Conservation (phyloP, 129 eudicot species). For the Flaveria trinervia region DNA sequence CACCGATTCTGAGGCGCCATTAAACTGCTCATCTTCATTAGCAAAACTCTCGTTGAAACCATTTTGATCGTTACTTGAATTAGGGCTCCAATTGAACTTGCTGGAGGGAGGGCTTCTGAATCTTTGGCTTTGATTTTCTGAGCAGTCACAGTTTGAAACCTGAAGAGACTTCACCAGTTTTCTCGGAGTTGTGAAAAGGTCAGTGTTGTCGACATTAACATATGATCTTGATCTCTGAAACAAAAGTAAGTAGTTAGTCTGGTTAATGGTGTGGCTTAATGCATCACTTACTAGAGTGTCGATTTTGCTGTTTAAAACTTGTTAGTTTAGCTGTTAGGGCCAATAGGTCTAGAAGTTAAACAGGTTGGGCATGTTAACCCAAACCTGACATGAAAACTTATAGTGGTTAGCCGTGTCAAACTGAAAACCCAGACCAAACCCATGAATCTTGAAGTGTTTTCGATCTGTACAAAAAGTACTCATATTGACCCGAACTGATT, state of each 20-base stretch:
- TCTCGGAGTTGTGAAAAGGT: slow-evolving; percentile 71
- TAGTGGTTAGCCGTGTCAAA: not conserved
- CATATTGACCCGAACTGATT: not conserved
- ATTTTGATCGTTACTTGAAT: slow-evolving; percentile 41
- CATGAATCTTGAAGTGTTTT: not conserved
- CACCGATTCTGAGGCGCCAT: slow-evolving; percentile 58
- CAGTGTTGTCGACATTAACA: slow-evolving; percentile 51
- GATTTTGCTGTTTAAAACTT: too few relatives aligned
- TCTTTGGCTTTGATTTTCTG: slow-evolving; percentile 45
- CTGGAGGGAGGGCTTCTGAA: slow-evolving; percentile 49
- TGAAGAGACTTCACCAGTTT: slow-evolving; percentile 49
- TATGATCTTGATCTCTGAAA: slow-evolving; percentile 62
- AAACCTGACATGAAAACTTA: not conserved
- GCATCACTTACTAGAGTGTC: not conserved
- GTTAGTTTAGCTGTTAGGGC: too few relatives aligned
- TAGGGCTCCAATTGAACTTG: slow-evolving; percentile 49
- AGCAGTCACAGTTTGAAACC: slow-evolving; percentile 50
- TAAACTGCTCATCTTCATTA: slow-evolving; percentile 39
- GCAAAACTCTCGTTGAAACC: slow-evolving; percentile 33
- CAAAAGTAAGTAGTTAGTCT: slow-evolving; percentile 9
- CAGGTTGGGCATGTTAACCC: not conserved
- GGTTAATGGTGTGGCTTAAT: not conserved
- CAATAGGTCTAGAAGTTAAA: not conserved
- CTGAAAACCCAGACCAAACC: not conserved
- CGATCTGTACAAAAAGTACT: not conserved